phyloP scores from a whole-genome alignment of 306 rosid species.

The Prunus armeniaca region DNA sequence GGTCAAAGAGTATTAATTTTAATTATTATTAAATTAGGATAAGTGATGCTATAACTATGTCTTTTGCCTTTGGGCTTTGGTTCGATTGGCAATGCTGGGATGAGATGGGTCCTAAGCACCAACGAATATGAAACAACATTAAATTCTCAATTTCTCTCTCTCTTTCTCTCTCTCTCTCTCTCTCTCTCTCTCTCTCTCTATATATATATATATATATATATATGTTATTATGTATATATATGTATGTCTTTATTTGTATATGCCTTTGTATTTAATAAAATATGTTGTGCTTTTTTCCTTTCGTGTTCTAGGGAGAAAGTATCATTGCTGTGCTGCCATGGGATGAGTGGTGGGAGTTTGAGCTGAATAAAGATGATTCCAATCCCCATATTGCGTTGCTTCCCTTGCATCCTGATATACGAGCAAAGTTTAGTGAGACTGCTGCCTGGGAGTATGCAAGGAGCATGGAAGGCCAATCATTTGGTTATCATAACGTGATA shows the following conservation, averaged over 20 bases:
- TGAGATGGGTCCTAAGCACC: no score
- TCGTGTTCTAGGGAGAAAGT: slow-evolving; percentile 75
- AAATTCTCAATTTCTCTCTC: neutral
- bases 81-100: neutral
- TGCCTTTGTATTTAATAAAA: no score
- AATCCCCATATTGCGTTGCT: slow-evolving; percentile 95
- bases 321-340: slow-evolving; percentile 77
- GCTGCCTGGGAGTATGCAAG: slow-evolving; percentile 96
- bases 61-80: neutral
- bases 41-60: neutral
- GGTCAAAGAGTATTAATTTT: neutral
- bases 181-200: neutral
- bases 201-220: no score
- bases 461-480: slow-evolving; percentile 83
- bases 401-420: slow-evolving; percentile 78
- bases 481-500: slow-evolving; percentile 95
- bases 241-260: no score
- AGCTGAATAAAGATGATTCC: slow-evolving; percentile 72
- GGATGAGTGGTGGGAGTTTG: slow-evolving; percentile 98
- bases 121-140: no score
- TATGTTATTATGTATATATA: neutral
- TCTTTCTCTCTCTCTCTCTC: neutral
- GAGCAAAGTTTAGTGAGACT: slow-evolving; percentile 84
- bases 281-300: slow-evolving; percentile 8
- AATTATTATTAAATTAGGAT: neutral